Evolutionary conservation across 768 basidiomycete genomes (phyloP).

Genomic region (Xanthoconium stramineum): DNA sequence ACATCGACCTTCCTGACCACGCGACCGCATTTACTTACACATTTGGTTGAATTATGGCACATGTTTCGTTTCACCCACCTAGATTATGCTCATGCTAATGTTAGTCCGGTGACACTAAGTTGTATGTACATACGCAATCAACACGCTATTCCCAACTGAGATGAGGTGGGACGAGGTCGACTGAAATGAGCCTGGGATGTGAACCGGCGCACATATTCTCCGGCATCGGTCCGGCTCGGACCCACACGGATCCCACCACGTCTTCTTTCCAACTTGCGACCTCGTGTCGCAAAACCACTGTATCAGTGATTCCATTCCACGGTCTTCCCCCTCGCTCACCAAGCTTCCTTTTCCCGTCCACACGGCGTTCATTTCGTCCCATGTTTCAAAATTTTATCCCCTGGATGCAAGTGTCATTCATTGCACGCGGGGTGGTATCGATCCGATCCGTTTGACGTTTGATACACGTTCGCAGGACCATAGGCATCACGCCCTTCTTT

Average conservation of each 20-base stretch:
- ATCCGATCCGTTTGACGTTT: background rate
- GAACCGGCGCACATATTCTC: background rate
- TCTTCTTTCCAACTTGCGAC: background rate
- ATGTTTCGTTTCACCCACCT: background rate
- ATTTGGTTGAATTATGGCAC: background rate
- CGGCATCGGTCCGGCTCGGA: background rate
- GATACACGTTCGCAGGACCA: background rate
- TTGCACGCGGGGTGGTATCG: background rate
- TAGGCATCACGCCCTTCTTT: background rate
- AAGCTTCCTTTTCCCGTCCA: background rate
- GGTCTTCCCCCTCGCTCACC: background rate
- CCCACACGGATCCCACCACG: background rate
- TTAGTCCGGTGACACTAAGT: background rate
- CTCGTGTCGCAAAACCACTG: background rate
- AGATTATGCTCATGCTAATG: constrained; percentile 2
- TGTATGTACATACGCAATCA: constrained; percentile 1
- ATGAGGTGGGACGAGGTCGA: too few species aligned
- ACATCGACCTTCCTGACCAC: background rate
- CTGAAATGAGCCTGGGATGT: background rate
- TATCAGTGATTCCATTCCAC: background rate
- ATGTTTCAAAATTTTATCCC: background rate
- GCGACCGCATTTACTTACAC: background rate
- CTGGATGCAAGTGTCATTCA: background rate
- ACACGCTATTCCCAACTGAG: background rate
- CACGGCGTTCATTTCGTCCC: background rate